Conservation (phyloP, 2,329 filamentous ascomycete genomes). For the Botryosphaeria dothidea region DNA sequence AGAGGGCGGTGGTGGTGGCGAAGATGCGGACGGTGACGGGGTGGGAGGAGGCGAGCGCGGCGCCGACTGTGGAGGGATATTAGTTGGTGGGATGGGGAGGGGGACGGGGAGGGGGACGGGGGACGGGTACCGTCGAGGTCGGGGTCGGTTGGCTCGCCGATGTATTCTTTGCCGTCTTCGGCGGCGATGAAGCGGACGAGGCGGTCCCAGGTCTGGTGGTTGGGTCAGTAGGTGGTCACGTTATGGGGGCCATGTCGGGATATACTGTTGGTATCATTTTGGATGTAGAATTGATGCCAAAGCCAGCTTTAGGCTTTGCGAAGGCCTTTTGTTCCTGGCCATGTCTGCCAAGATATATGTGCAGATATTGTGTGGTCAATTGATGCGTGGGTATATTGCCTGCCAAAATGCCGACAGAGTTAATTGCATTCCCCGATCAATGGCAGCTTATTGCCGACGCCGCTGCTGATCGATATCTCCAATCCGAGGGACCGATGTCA, state of each 20-base stretch:
- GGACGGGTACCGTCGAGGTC: slow-evolving; percentile 21
- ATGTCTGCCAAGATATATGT: neutral
- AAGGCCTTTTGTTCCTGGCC: no score
- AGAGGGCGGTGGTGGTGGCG: slow-evolving; percentile 21
- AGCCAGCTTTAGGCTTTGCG: neutral
- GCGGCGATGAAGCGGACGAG: slow-evolving; percentile 24
- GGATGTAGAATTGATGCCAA: neutral
- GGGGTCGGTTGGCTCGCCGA: slow-evolving; percentile 22
- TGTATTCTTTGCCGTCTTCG: slow-evolving; percentile 23
- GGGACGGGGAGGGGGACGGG: neutral
- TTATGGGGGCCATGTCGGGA: neutral
- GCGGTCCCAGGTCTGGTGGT: slow-evolving; percentile 18
- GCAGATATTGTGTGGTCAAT: neutral
- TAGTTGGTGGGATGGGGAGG: neutral
- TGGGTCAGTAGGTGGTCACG: neutral
- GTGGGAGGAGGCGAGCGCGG: slow-evolving; percentile 20
- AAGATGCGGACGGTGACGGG: slow-evolving; percentile 21
- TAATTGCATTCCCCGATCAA: neutral
- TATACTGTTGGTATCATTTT: neutral
- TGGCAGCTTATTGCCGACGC: neutral
- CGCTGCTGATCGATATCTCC: no score
- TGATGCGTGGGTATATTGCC: neutral
- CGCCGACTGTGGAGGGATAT: slow-evolving; percentile 21
- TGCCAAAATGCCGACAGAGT: neutral
- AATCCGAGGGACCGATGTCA: no score